These are phyloP conservation scores for Zygoascus tannicola DNA, from an alignment of 805 yeast genomes.

Conservation along the genomic window DNA sequence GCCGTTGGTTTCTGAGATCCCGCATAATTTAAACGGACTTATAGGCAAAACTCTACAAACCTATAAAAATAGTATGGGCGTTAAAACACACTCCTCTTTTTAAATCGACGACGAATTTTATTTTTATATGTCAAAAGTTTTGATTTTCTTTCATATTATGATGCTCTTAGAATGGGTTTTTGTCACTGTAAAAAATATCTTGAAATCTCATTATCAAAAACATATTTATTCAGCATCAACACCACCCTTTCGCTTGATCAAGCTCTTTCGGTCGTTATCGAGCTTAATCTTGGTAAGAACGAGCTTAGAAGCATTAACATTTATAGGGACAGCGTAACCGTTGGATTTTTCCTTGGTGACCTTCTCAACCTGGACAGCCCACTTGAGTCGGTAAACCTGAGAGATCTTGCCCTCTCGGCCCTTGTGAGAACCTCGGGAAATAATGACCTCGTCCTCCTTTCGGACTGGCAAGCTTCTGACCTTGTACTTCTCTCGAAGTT, in stretches of 20 bases:
- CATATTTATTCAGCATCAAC: conserved; percentile 77
- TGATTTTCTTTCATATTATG: too few species aligned
- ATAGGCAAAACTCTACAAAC: too few species aligned
- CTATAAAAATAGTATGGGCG: too few species aligned
- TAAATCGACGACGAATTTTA: too few species aligned
- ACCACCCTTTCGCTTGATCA: conserved; percentile 97
- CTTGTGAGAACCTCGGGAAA: conserved; percentile 98
- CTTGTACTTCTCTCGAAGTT: conserved; percentile 95
- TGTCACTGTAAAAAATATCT: too few species aligned
- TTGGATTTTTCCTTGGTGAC: conserved; percentile 94
- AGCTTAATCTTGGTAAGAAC: conserved; percentile 97
- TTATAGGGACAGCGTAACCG: conserved; percentile 96
- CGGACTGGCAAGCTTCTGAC: conserved; percentile 94
- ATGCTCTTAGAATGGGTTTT: too few species aligned
- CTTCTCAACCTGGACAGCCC: conserved; percentile 93
- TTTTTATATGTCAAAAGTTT: too few species aligned
- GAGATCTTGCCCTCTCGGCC: conserved; percentile 98
- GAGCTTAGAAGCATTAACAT: conserved; percentile 97
- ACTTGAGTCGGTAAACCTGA: conserved; percentile 98
- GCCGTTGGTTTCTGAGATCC: too few species aligned
- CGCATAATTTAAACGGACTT: too few species aligned
- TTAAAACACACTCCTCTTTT: too few species aligned
- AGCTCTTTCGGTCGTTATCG: conserved; percentile 98
- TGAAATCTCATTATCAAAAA: too few species aligned
- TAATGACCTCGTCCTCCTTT: conserved; percentile 91